Evolutionary conservation across 257 asterid genomes (phyloP).

Genomic region (Nicotiana attenuata): DNA sequence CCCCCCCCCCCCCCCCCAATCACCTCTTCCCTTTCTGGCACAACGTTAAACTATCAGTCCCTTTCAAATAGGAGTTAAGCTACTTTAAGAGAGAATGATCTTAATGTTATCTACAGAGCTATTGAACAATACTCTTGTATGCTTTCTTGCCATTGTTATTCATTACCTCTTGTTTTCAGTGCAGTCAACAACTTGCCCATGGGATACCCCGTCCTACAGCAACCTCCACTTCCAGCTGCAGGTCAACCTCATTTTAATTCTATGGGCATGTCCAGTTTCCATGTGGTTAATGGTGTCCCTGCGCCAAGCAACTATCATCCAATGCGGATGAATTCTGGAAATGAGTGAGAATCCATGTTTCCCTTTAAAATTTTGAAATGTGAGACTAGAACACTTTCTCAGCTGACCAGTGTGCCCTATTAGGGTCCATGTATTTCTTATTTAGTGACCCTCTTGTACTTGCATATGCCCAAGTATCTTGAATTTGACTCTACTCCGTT

Average conservation of each 20-base stretch:
- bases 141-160: slow-evolving; percentile 21
- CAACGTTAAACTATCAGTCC: background rate
- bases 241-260: slow-evolving; percentile 79
- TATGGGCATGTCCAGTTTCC: slow-evolving; percentile 63
- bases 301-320: slow-evolving; percentile 80
- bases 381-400: background rate
- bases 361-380: slow-evolving; percentile 7
- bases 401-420: background rate
- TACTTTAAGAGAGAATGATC: background rate
- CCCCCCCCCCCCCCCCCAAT: too few species aligned
- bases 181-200: slow-evolving; percentile 92
- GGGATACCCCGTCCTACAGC: slow-evolving; percentile 90
- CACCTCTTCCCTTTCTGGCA: background rate
- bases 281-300: slow-evolving; percentile 86
- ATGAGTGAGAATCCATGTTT: slow-evolving; percentile 49
- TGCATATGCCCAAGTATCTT: background rate
- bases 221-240: slow-evolving; percentile 54
- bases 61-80: background rate
- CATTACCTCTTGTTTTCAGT: slow-evolving; percentile 46
- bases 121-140: background rate
- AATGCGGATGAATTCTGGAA: slow-evolving; percentile 77
- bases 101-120: background rate
- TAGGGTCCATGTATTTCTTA: background rate
- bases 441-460: background rate
- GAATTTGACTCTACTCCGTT: background rate